Base-by-base conservation (phyloP, 2,329 filamentous ascomycete species). In the Epichloe gansuensis region DNA sequence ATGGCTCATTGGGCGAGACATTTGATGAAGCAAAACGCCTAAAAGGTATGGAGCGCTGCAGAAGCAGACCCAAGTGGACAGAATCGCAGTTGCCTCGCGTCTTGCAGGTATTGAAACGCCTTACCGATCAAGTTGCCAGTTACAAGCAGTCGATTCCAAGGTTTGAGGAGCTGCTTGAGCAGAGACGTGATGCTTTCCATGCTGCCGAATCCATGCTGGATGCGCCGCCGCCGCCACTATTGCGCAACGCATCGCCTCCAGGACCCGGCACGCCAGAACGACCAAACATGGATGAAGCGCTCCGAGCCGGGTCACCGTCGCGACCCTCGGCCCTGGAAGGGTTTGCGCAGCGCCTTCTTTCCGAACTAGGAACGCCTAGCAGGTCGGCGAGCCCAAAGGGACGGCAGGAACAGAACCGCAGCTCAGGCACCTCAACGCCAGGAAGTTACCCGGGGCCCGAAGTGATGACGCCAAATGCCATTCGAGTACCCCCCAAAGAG, bases 81-180 rank as follows among this genome's bases (percentile, higher is more conserved):
- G 68, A 64, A 56, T 72, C 68, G 55, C 72, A 73, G 47, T 66
- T 76, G 21, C 77, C 74, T 21, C 73, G 72, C 34, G 71, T 87
- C 4, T 71, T 86, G 13, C 65, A 66, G 1, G 71, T 82, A 23
- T 65, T 90, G 1, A 76, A 81, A 56, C 68, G 66, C 6, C 73
- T 90, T 1, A 75, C 80, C 11, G 74, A 80, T 25, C 81, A 88
- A 61, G 75, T 87, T 12, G 66, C 72, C 13, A 69, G 70, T 1
- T 89, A 84, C 70, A 78, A 80, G 50, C 70, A 72, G 46, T 76
- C 78, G 5, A 76, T 90, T 6, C 80, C 84, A 0, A 79, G 86
- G 39, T 90, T 89, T 61, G 82, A 88, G 49, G 81, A 85, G 39
- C 73, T 89, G 2, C 70, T 89, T 4, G 82, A 76, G 67, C 81